Evolutionary conservation across 371 early-diverging fungal species (phyloP).

Genomic region (Catenaria anguillulae): DNA sequence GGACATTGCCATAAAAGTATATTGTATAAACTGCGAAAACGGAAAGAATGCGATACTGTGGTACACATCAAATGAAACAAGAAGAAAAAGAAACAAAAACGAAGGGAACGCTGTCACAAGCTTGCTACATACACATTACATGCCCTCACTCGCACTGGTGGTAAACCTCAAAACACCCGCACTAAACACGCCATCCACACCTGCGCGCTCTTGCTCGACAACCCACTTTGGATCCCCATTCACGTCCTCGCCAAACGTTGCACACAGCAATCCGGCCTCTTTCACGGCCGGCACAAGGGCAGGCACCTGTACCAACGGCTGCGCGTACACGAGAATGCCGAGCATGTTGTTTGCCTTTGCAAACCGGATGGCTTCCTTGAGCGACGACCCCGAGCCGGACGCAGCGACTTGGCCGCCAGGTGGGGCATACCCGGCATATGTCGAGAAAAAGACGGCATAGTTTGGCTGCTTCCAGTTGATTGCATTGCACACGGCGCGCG

Average conservation of each 20-base stretch:
- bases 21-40: too few species aligned
- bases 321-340: conserved; percentile 75
- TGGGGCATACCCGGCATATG: conserved; percentile 41
- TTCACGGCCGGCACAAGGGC: conserved; percentile 72
- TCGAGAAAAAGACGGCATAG: conserved; percentile 78
- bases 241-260: conserved; percentile 55
- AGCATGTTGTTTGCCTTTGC: conserved; percentile 60
- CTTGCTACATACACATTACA: neutral
- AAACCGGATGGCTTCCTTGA: conserved; percentile 63
- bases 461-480: conserved; percentile 96
- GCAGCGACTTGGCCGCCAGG: neutral
- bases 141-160: conserved; percentile 2
- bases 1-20: too few species aligned
- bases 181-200: conserved; percentile 65
- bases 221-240: conserved; percentile 48
- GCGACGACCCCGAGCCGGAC: conserved; percentile 16
- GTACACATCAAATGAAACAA: too few species aligned
- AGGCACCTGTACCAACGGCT: conserved; percentile 76
- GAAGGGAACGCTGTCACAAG: too few species aligned
- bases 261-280: conserved; percentile 70
- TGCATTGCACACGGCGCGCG: conserved; percentile 75
- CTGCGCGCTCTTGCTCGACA: conserved; percentile 52
- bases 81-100: too few species aligned
- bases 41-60: too few species aligned
- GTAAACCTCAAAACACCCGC: conserved; percentile 32